phyloP scores from a whole-genome alignment of 2,329 filamentous ascomycete genomes.

The Acrocalymma vagum region DNA sequence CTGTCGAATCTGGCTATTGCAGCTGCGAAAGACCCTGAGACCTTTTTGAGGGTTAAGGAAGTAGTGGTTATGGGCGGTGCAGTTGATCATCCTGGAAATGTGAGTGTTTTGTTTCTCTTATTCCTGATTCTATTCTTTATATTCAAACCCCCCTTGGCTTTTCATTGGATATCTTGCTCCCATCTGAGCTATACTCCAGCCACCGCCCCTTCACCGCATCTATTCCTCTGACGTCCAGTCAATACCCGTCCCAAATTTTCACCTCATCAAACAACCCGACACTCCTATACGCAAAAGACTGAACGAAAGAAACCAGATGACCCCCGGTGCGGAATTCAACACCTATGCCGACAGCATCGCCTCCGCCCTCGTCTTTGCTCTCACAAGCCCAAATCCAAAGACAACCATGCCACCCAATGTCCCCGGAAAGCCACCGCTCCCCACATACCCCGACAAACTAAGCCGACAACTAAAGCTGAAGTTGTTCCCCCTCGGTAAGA shows the following conservation, averaged over 20 bases:
- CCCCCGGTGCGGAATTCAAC: slow-evolving; percentile 93
- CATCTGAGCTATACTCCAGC: slow-evolving; percentile 20
- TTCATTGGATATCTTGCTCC: not conserved
- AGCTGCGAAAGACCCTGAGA: slow-evolving; percentile 85
- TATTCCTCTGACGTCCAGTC: slow-evolving; percentile 22
- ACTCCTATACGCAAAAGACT: slow-evolving; percentile 40
- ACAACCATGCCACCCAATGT: slow-evolving; percentile 79
- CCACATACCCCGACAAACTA: slow-evolving; percentile 53
- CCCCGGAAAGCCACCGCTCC: slow-evolving; percentile 48
- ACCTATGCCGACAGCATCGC: slow-evolving; percentile 78
- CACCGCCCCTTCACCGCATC: slow-evolving; percentile 28
- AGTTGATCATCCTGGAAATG: slow-evolving; percentile 80
- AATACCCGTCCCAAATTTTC: slow-evolving; percentile 43
- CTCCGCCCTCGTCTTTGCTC: slow-evolving; percentile 57
- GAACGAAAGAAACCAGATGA: slow-evolving; percentile 59
- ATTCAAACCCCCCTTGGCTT: not conserved
- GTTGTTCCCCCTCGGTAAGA: slow-evolving; percentile 55
- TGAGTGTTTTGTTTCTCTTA: slow-evolving; percentile 32
- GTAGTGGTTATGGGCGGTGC: slow-evolving; percentile 96
- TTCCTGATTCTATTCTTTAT: not conserved
- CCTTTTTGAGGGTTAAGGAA: slow-evolving; percentile 88
- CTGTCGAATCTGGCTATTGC: slow-evolving; percentile 93
- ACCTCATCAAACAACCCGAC: slow-evolving; percentile 49
- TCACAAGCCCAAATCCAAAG: slow-evolving; percentile 66
- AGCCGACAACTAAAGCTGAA: slow-evolving; percentile 53